Evolutionary conservation across 805 yeast genomes (phyloP), one percentile per base, ranked within the genome.

Genomic region (Yamadazyma phyllophila): DNA sequence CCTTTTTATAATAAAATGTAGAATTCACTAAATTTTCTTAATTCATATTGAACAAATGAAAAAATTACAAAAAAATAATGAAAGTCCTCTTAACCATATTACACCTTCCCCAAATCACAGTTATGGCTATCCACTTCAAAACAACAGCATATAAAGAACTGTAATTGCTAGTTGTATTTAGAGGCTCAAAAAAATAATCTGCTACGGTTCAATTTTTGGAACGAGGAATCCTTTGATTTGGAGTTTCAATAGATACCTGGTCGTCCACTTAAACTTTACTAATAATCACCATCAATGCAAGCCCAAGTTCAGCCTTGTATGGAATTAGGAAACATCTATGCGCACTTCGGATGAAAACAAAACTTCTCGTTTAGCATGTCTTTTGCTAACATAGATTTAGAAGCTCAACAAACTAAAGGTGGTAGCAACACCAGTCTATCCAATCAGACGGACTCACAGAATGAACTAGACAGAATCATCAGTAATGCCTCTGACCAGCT

Each of bases 301-400:
- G 24, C 6, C 24, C 24, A 20, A 20, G 24, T 20, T 20, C 24
- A 20, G 24, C 24, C 24, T 20, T 20, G 24, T 20, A 20, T 20
- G 3, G 6, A 6, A 6, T 6, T 9, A 33, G 5, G 36, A 14
- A 12, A 16, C 36, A 33, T n/a, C 12, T 26, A 15, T 20, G 10
- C 43, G 36, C 17, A 27, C 24, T 17, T 16, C 29, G 10, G 24
- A 20, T 20, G 24, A 20, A 36, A 36, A 16, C 39, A 15, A 17
- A 20, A 20, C 24, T 20, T 20, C 24, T 16, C 29, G 32, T 29
- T 13, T 32, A 12, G 26, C 31, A 78, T 78, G 83, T 78, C 83
- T 11, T 78, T 78, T 66, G 82, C 82, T 34, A 74, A 76, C 45
- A 66, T 64, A 48, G 81, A 77, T 55, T 43, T 71, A 10, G 82